Percentiles rank a stretch among this genome's conserved stretches.
These are phyloP conservation scores for Acanthamoeba healyi DNA, from an alignment of 208 protist genomes.

Conservation along the genomic window DNA sequence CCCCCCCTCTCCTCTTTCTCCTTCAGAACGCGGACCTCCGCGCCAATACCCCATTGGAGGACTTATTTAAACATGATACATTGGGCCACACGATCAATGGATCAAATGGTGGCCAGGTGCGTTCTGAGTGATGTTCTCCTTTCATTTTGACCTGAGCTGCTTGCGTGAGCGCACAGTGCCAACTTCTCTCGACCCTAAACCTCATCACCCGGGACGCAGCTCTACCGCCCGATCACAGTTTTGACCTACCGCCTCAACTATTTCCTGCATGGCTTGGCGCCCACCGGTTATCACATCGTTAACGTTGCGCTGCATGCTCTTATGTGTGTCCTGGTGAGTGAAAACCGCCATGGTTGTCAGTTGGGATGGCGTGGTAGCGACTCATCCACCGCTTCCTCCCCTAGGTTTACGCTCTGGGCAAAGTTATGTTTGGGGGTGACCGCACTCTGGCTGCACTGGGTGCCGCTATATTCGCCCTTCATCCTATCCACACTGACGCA, in stretches of 20 bases:
- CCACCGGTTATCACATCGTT: slow-evolving; percentile 44
- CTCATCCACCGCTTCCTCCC: background rate
- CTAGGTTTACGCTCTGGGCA: background rate
- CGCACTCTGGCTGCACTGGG: slow-evolving; percentile 58
- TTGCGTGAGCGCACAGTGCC: background rate
- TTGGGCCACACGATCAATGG: slow-evolving; percentile 23
- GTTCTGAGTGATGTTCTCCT: background rate
- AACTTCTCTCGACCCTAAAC: background rate
- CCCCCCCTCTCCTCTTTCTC: too few relatives aligned
- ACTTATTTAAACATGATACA: background rate
- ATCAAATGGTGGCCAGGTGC: background rate
- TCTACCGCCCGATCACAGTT: slow-evolving; percentile 50
- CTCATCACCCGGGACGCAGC: too few relatives aligned
- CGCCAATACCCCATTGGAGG: background rate
- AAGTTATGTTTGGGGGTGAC: background rate
- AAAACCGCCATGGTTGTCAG: background rate
- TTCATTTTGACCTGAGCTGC: background rate
- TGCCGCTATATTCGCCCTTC: slow-evolving; percentile 89
- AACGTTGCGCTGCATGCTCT: slow-evolving; percentile 23
- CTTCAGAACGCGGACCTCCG: slow-evolving; percentile 32
- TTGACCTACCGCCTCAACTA: slow-evolving; percentile 53
- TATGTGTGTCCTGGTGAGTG: background rate
- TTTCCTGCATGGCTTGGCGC: background rate
- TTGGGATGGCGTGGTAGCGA: too few relatives aligned
- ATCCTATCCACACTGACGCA: slow-evolving; percentile 92